Evolutionary conservation across 495 filamentous ascomycete genomes (phyloP), one percentile per base, ranked within the genome.

Genomic region (Neurospora cerealis): DNA sequence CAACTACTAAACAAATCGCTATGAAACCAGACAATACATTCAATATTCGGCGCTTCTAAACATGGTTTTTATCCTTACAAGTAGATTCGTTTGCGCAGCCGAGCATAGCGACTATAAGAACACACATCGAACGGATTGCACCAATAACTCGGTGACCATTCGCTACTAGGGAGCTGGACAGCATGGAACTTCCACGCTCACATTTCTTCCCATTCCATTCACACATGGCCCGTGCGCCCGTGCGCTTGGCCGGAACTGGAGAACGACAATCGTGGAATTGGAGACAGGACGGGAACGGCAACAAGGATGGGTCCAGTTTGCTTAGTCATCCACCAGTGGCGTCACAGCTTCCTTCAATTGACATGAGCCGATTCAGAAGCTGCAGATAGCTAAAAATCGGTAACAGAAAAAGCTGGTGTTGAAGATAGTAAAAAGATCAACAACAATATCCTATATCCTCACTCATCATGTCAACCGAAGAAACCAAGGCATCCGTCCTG

Each of bases 391-490:
- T 19, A 66, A 34, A 66, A 66, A 19, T 36, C 28, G 54, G 17
- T 19, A 66, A 66, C 54, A 36, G 15, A 34, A 66, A 66, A 66
- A 19, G 15, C 24, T 15, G 13, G 1, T 66, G 24, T 32, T 34
- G 54, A 28, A 36, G 54, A 8, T 66, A 66, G 6, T 36, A 19
- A 66, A 34, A 19, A 66, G 1, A 32, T 66, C 54, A 17, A 66
- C 54, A 62, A 62, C 54, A 32, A 34, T 28, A 66, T 66, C 54
- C 28, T 19, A 19, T 36, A 32, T 19, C 32, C 3, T 66, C 6
- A 11, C 28, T 42, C 39, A 71, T 37, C 69, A 73, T 73, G 72
- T 36, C 72, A 54, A 32, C 40, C n/a, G n/a, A 40, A 69, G 66
- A 73, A 39, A 21, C 38, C 37, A 46, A 70, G 38, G 21, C 66